Evolutionary conservation across 331 rosid genomes (phyloP), one percentile per base, ranked within the genome.

Genomic region (Cydonia oblonga): DNA sequence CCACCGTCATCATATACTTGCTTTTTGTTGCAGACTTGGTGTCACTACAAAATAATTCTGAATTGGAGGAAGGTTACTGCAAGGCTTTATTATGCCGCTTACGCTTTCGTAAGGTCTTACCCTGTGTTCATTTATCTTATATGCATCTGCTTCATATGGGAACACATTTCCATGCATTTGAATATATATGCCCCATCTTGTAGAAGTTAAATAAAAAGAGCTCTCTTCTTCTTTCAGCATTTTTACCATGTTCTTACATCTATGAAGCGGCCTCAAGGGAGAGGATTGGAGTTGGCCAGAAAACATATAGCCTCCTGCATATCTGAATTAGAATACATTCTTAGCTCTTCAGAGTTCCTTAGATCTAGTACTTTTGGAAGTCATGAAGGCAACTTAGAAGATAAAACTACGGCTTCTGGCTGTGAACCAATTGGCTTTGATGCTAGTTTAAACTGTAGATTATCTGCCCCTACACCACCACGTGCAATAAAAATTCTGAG

Each of bases 101-200:
- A 88, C 98, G 97, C 87, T 91, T 93, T 87, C 98, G 96, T 91
- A 93, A 93, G 98, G 98, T 93, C 90, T 93, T 86, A 86, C 78
- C 93, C 91, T 83, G 77, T 82, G 90, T 84, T 82, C 83, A 69
- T 57, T 82, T 78, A 80, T 83, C 86, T 75, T 82, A 58, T 22
- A 61, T 40, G 46, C 42, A 42, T 58, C 35, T 77, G 71, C 78
- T 42, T 82, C 68, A 69, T 75, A 70, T 60, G 53, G 44, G 72
- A 75, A 33, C 6, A 38, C 53, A 33, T 76, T 1, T 75, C 51
- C 66, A 74, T 70, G 70, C 20, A 19, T 70, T 13, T 20, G 18
- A 23, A 56, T 16, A 46, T 72, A 57, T n/a, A 25, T 22, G 49
- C 42, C 66, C 66, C 74, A 64, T 40, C 28, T 38, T 65, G 33